Base-by-base conservation (phyloP, 2,329 filamentous ascomycete genomes). In the Hypoxylon sp. region DNA sequence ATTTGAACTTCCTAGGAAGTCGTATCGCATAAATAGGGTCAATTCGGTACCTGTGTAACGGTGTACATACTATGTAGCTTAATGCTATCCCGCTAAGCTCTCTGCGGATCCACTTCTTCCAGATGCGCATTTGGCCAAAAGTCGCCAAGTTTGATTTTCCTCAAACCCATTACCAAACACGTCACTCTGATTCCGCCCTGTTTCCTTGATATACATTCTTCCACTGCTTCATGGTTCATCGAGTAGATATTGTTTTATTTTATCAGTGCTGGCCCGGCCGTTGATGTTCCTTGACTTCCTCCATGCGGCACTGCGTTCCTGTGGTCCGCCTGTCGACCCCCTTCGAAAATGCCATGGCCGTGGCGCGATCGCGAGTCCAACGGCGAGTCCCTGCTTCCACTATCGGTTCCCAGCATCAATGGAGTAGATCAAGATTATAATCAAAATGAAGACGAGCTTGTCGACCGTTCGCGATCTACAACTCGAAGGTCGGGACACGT, bases 311-410 rank as follows among this genome's bases (percentile, higher is more conserved):
- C 49, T 64, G 64, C 66, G 49, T 65, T 65, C 57, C 59, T 52
- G 49, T 70, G 54, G 60, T 70, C 60, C 65, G 63, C 65, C 57
- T 45, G 61, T 72, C 65, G 51, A 53, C 61, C 61, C 59, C 67
- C 46, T 70, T 66, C 65, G 62, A 76, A 74, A 51, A 79, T 79
- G 77, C 75, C 75, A 74, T 79, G 77, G 76, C 77, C 76, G 46
- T 78, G 75, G 73, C 73, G 73, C 62, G 73, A 73, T 71, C 73
- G 75, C 71, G 71, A 77, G 59, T 68, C 68, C 60, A 74, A 78
- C 65, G 73, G 74, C 68, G 73, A 76, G 61, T 72, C 74, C 24
- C 70, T 81, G 52, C 74, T 79, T 49, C 80, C 80, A 50, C 44
- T 80, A 38, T 72, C 77, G 42, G 61, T 75, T 33, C 75, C 77